Evolutionary conservation across 2,329 filamentous ascomycete genomes (phyloP), one percentile per base, ranked within the genome.

Genomic region (Aspergillus chevalieri): DNA sequence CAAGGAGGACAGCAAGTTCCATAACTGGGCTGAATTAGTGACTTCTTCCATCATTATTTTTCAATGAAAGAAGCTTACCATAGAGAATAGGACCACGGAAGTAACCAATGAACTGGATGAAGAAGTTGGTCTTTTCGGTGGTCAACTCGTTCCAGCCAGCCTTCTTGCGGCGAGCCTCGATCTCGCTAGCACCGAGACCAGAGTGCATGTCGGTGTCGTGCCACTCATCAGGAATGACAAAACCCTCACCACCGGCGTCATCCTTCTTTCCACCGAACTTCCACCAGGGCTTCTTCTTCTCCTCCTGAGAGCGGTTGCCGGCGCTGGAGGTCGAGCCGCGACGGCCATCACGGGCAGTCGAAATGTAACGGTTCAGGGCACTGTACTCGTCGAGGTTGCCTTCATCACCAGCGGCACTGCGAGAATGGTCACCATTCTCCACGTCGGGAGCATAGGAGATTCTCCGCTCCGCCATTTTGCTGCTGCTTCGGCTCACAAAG

Each of bases 41-140:
- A 14, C 12, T 5, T 5, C 15, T 6, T 9, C 4, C 15, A 17
- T 22, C 6, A 15, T 3, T 26, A 6, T 9, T 5, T 1, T 30
- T 4, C 0, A 19, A 8, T 36, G 2, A 19, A 3, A 6, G 7
- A 21, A 21, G 71, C 82, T 67, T 78, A 87, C 85, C 84, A 72
- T 88, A 89, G 55, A 89, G 82, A 76, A 89, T 85, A 54, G 85
- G 85, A 63, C 85, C 85, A 58, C 76, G 82, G 79, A 89, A 89
- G 75, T 85, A 89, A 66, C 81, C 78, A 60, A 89, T 72, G 74
- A 89, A 88, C 74, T 88, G 84, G 66, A 85, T 68, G 68, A 87
- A 78, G 75, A 87, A 74, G 75, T 87, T 88, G 73, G 84, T 82
- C 77, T 87, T 87, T 75, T 88, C 85, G 28, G 83, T 81, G 26